Evolutionary conservation across 2,329 filamentous ascomycete species (phyloP).

Genomic region (Lasiodiplodia sp.): DNA sequence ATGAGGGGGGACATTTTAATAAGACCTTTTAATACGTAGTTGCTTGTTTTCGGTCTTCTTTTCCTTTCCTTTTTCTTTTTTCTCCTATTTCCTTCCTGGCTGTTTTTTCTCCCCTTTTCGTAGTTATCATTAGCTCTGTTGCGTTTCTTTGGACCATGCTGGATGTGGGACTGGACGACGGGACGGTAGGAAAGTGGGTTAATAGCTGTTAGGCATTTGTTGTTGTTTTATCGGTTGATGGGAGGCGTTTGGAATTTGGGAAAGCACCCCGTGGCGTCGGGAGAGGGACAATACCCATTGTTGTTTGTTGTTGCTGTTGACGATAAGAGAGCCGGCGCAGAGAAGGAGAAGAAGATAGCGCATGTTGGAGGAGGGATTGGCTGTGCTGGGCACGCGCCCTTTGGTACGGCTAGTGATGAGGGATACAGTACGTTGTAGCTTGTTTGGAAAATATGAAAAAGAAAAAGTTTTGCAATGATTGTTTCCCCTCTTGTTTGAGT

Average conservation of each 20-base stretch:
- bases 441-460: neutral
- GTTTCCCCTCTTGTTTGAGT: neutral
- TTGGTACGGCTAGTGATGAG: neutral
- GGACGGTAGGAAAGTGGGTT: neutral
- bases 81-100: conserved; percentile 4
- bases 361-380: neutral
- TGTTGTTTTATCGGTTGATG: neutral
- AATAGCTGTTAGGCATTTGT: neutral
- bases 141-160: conserved; percentile 23
- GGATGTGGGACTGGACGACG: conserved; percentile 14
- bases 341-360: neutral
- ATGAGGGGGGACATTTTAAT: conserved; percentile 6
- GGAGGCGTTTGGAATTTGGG: neutral
- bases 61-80: neutral
- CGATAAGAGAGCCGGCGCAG: neutral
- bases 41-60: neutral
- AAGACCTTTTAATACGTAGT: conserved; percentile 7
- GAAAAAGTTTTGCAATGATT: neutral
- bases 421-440: neutral
- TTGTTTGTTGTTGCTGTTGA: neutral
- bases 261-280: neutral
- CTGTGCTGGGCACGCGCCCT: conserved; percentile 8
- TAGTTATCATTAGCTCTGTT: neutral
- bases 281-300: conserved; percentile 8
- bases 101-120: neutral